A percentile compares a stretch with the other conserved stretches of the same genome.
Evolutionary conservation across 805 yeast species (phyloP).

Genomic region (Saturnispora ahearnii): DNA sequence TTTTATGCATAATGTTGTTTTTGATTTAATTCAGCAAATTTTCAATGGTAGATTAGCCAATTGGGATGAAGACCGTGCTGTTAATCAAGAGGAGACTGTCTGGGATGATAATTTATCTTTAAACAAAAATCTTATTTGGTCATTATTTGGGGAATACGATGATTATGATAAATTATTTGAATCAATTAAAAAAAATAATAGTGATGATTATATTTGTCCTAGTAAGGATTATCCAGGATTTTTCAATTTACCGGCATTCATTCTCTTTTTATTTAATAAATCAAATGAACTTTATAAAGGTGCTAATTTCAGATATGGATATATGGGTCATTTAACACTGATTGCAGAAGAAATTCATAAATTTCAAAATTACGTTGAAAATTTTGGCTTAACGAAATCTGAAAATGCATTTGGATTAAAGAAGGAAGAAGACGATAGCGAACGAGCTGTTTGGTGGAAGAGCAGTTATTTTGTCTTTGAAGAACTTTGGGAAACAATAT

Average conservation of each 20-base stretch:
- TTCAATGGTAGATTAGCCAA: conserved; percentile 54
- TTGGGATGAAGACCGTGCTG: conserved; percentile 30
- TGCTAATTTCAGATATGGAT: conserved; percentile 59
- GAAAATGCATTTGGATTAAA: conserved; percentile 26
- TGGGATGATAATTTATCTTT: conserved; percentile 50
- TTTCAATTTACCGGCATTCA: conserved; percentile 27
- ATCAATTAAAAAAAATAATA: neutral
- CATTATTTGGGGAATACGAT: conserved; percentile 43
- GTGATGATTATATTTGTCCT: conserved; percentile 9
- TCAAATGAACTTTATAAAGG: conserved; percentile 26
- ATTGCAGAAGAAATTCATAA: conserved; percentile 95
- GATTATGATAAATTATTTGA: conserved; percentile 13
- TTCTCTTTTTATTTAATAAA: conserved; percentile 5
- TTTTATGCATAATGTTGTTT: conserved; percentile 93
- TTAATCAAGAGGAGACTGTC: conserved; percentile 27
- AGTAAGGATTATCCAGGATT: conserved; percentile 24
- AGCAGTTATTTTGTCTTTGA: conserved; percentile 27
- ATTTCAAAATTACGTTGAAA: conserved; percentile 33
- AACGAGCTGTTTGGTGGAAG: conserved; percentile 23
- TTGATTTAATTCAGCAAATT: conserved; percentile 91
- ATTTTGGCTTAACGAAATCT: conserved; percentile 27
- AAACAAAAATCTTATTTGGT: conserved; percentile 66
- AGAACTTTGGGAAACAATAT: conserved; percentile 26
- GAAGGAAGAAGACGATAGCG: conserved; percentile 22
- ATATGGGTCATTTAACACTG: conserved; percentile 92